These are phyloP conservation scores for Mycena sanguinolenta DNA, from an alignment of 768 basidiomycete species.

Conservation along the genomic window DNA sequence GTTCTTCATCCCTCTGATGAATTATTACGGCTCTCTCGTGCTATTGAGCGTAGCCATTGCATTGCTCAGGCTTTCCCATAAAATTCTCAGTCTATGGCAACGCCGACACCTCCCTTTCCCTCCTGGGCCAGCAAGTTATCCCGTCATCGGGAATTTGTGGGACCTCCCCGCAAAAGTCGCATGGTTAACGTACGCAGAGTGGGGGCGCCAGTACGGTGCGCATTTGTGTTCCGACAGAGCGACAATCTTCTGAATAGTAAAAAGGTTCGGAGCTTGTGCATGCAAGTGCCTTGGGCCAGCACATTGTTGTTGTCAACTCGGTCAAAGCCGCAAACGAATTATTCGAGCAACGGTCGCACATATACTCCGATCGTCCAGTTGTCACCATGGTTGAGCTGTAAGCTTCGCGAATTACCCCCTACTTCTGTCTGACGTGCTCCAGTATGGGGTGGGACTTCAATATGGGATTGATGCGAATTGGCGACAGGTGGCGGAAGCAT, in stretches of 20 bases:
- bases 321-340: slow-evolving; percentile 41
- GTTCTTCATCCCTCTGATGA: no score
- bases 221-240: no score
- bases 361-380: slow-evolving; percentile 40
- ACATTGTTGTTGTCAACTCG: slow-evolving; percentile 46
- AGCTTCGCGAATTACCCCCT: background rate
- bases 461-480: slow-evolving; percentile 45
- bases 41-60: no score
- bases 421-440: slow-evolving; percentile 6
- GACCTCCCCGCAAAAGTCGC: slow-evolving; percentile 35
- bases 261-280: slow-evolving; percentile 41
- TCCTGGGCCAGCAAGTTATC: no score
- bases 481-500: slow-evolving; percentile 46
- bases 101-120: no score
- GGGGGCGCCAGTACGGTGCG: slow-evolving; percentile 39
- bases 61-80: no score
- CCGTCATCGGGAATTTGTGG: slow-evolving; percentile 38
- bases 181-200: slow-evolving; percentile 40
- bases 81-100: no score
- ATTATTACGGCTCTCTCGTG: no score
- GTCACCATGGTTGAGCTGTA: slow-evolving; percentile 36
- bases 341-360: slow-evolving; percentile 40
- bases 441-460: slow-evolving; percentile 50
- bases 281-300: slow-evolving; percentile 38
- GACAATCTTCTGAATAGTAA: background rate